Percentiles rank a stretch among this genome's conserved stretches.
These are phyloP conservation scores for Cornus suecica DNA, from an alignment of 148 eudicot genomes.

Conservation along the genomic window DNA sequence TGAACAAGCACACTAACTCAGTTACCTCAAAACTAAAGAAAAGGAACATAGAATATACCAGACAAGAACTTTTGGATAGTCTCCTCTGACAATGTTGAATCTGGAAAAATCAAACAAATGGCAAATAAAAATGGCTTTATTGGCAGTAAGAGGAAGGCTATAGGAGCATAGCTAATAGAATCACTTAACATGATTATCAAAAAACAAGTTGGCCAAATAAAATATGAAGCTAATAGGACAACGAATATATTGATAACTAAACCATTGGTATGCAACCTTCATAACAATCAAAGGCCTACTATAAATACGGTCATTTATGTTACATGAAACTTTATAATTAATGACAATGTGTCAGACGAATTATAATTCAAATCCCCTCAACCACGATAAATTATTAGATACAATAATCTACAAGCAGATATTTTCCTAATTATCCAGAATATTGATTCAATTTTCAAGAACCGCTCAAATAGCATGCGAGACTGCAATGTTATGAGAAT, in stretches of 20 bases:
- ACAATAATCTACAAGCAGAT: not conserved
- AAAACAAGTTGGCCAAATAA: not conserved
- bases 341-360: too few relatives aligned
- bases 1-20: not conserved
- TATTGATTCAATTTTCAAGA: not conserved
- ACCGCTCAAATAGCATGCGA: not conserved
- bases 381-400: too few relatives aligned
- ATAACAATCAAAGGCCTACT: too few relatives aligned
- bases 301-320: too few relatives aligned
- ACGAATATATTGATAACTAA: not conserved
- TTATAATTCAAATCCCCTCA: too few relatives aligned
- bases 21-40: not conserved
- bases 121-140: not conserved
- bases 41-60: conserved; percentile 35
- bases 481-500: not conserved
- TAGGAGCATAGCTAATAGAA: not conserved
- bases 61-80: conserved; percentile 74
- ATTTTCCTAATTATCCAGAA: not conserved
- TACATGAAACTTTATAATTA: too few relatives aligned
- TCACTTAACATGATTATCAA: not conserved
- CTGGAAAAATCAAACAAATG: conserved; percentile 28
- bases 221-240: not conserved
- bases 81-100: conserved; percentile 68
- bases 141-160: not conserved
- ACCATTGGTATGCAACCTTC: not conserved